These are phyloP conservation scores for Sporopachydermia lactativora DNA, from an alignment of 805 yeast species.

Conservation along the genomic window DNA sequence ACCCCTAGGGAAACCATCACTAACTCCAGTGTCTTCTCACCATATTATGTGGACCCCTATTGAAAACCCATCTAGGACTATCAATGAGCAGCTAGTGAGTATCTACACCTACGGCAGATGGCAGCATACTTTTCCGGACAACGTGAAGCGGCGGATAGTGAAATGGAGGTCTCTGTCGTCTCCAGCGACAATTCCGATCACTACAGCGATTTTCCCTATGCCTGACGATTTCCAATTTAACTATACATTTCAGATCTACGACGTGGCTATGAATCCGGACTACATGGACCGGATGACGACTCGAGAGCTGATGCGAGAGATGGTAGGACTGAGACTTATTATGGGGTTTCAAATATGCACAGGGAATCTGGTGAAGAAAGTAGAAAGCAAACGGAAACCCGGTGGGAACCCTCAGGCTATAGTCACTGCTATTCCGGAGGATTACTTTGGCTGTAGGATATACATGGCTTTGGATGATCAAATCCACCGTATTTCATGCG, in stretches of 20 bases:
- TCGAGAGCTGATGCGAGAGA: conserved; percentile 61
- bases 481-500: conserved; percentile 72
- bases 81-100: conserved; percentile 37
- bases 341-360: conserved; percentile 86
- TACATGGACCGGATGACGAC: conserved; percentile 38
- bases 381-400: conserved; percentile 48
- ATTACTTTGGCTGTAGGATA: conserved; percentile 42
- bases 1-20: too few relatives aligned
- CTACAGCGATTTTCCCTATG: conserved; percentile 67
- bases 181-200: conserved; percentile 85
- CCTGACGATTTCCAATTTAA: conserved; percentile 51
- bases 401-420: conserved; percentile 41
- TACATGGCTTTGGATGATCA: conserved; percentile 72
- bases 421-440: conserved; percentile 39
- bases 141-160: conserved; percentile 48
- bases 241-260: conserved; percentile 74
- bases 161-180: conserved; percentile 91
- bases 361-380: conserved; percentile 49
- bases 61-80: conserved; percentile 63
- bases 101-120: conserved; percentile 68
- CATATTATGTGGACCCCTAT: conserved; percentile 45
- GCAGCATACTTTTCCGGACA: conserved; percentile 79
- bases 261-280: conserved; percentile 48
- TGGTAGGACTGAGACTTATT: conserved; percentile 71
- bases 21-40: not conserved